Evolutionary conservation across 371 early-diverging fungal species (phyloP).

Genomic region (Ordospora colligata): DNA sequence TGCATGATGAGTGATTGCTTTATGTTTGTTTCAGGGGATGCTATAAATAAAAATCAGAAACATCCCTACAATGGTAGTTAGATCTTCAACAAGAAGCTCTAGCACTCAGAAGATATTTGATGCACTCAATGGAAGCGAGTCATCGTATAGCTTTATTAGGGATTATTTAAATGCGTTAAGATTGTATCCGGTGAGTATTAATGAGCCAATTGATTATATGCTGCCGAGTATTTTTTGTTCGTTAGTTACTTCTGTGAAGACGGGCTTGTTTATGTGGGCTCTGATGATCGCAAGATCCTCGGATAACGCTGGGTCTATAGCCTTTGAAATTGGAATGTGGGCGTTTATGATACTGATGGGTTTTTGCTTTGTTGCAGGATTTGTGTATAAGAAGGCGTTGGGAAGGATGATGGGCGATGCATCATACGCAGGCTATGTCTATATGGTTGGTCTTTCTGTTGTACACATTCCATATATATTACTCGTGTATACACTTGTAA

Average conservation of each 20-base stretch:
- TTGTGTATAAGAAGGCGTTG: neutral
- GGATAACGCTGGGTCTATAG: neutral
- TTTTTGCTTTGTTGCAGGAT: slow-evolving; percentile 6
- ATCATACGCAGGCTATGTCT: neutral
- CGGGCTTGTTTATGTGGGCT: neutral
- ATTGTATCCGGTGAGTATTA: neutral
- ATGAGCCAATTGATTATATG: neutral
- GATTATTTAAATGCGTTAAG: neutral
- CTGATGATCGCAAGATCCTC: neutral
- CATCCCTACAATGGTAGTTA: slow-evolving; percentile 1
- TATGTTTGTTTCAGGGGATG: neutral
- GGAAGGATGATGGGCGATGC: neutral
- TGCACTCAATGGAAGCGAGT: neutral
- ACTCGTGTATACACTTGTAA: neutral
- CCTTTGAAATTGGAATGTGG: neutral
- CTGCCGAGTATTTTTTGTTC: neutral
- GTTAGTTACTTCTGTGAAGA: neutral
- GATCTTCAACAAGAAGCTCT: neutral
- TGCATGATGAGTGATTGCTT: neutral
- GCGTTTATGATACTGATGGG: neutral
- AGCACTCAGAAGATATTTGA: neutral
- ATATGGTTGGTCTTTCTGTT: neutral
- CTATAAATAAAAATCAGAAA: slow-evolving; percentile 4
- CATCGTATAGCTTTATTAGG: neutral
- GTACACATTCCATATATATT: neutral